phyloP scores from a whole-genome alignment of 2,329 filamentous ascomycete species.

The Berkeleyomyces basicola region DNA sequence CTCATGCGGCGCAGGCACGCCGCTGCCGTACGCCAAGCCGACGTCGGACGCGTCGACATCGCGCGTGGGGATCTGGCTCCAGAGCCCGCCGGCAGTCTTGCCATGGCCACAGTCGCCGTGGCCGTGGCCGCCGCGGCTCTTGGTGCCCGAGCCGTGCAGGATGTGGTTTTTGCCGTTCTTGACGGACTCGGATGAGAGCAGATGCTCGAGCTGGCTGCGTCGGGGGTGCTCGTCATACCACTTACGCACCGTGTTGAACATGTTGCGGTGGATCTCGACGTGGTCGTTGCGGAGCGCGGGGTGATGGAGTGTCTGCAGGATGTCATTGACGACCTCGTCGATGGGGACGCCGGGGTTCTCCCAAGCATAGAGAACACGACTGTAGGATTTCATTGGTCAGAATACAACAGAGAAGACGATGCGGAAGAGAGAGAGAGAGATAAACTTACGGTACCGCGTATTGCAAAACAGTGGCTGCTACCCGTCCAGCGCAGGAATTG shows the following conservation, averaged over 20 bases:
- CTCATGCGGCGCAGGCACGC: not conserved
- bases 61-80: slow-evolving; percentile 43
- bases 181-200: slow-evolving; percentile 75
- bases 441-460: slow-evolving; percentile 60
- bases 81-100: slow-evolving; percentile 41
- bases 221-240: slow-evolving; percentile 62
- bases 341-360: slow-evolving; percentile 71
- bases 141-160: slow-evolving; percentile 22
- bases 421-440: slow-evolving; percentile 18
- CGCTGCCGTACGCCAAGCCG: slow-evolving; percentile 2
- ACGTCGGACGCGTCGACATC: slow-evolving; percentile 25
- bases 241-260: slow-evolving; percentile 71
- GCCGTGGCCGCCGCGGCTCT: slow-evolving; percentile 23
- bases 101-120: slow-evolving; percentile 36
- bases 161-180: slow-evolving; percentile 67
- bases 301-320: slow-evolving; percentile 76
- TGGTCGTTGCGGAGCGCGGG: slow-evolving; percentile 62
- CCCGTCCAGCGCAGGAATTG: slow-evolving; percentile 58
- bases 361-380: slow-evolving; percentile 76
- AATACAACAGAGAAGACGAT: slow-evolving; percentile 14
- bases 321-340: slow-evolving; percentile 67
- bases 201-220: slow-evolving; percentile 48
- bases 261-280: slow-evolving; percentile 66
- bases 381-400: slow-evolving; percentile 2
- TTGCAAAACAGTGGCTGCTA: slow-evolving; percentile 61